Evolutionary conservation across 768 basidiomycete species (phyloP), one percentile per base, ranked within the genome.

Genomic region (Termitomyces sp.): DNA sequence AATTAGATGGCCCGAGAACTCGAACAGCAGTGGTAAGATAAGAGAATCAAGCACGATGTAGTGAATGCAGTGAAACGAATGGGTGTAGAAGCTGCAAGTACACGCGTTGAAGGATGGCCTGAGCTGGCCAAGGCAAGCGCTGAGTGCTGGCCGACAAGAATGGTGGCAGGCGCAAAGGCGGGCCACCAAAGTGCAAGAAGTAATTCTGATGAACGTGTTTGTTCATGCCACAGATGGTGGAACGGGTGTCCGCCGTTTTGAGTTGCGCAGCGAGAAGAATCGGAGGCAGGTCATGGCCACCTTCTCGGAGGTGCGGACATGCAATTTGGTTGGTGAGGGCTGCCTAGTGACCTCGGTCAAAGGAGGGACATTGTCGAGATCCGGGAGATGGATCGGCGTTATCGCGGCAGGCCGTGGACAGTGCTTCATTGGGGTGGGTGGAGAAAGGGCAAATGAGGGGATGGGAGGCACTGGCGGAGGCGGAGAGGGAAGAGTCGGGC

Each of bases 381-480:
- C 38, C 1, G 52, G 52, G 1, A 53, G 26, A 42, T 42, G 52
- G 38, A 53, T 53, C 6, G 52, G 52, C 2, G 38, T 42, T 28
- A 53, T 42, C 2, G 38, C 52, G 0, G 26, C 38, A 8, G 52
- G 38, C 12, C 22, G 52, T 1, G 52, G 52, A 4, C 52, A 53
- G 9, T 4, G 6, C 26, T 53, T 65, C 54, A 68, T 69, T 28
- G 69, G 73, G 0, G 70, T 72, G 7, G 74, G 68, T 4, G 69
- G 59, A 24, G 57, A 59, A 38, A 80, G 71, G 26, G 76, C 71
- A 64, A 76, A 76, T 14, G 75, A 68, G 4, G 82, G 83, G 54
- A 84, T 79, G 22, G 80, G 78, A 7, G 84, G 84, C 0, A 85
- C 83, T 2, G 82, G 84, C 12, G 84, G 82, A 2, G 81, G 77